Evolutionary conservation across 164 flowering plant genomes (phyloP), one percentile per base, ranked within the genome.

Genomic region (Tetrastigma voinierianum): DNA sequence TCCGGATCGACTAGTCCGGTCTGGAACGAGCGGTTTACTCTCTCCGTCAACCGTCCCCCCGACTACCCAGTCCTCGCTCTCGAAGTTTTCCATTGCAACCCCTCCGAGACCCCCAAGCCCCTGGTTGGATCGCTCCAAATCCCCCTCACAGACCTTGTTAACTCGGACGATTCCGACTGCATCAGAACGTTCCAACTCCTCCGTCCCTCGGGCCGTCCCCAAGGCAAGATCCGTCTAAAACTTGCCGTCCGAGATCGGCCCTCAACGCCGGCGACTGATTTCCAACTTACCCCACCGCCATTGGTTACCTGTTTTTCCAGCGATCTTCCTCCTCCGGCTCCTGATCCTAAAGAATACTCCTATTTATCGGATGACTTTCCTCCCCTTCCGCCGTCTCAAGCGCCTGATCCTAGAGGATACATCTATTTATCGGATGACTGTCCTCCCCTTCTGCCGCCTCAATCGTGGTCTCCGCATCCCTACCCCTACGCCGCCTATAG

Each of bases 161-260:
- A 79, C 52, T 64, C 79, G 18, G 74, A 68, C 24, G 82, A 84
- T 18, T 52, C 69, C 13, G 23, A 46, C 65, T 68, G 46, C 16
- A 40, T 81, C 74, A 68, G 64, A n/a, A 62, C 78, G 17, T 76
- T 90, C 61, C 83, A 85, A 57, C 84, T 93, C 51, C 76, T 73
- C 21, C 90, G 95, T 14, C 91, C 93, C 16, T 93, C 95, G 15
- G 98, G 98, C 15, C 91, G 98, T 11, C 95, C 91, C 18, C 98
- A 93, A 23, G 98, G 98, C 1, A 89, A 86, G 82, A 83, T 90
- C 78, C 74, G 84, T 11, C 20, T 93, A 2, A 90, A 85, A 64
- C 75, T 90, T 25, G 75, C 79, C 24, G 11, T 90, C 24, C 78
- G 80, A 0, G 91, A 82, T 52, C 86, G 88, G 12, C 87, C 83